Percentiles rank a stretch among this genome's conserved stretches.
Conservation (phyloP, 2,329 filamentous ascomycete genomes). For the Penicillium paneum region DNA sequence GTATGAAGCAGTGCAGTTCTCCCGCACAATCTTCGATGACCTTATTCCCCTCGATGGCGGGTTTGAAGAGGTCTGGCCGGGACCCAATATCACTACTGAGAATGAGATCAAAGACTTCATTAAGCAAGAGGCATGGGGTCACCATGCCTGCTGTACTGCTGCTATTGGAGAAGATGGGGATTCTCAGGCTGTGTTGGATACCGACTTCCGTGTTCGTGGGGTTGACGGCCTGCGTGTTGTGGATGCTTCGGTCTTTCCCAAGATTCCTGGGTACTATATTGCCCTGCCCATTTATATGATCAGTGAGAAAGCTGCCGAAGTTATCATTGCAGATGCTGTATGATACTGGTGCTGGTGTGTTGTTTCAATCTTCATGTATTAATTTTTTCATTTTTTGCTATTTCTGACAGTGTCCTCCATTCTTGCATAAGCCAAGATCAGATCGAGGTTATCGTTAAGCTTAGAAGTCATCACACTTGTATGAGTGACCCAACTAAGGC, state of each 20-base stretch:
- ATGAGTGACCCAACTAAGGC: not conserved
- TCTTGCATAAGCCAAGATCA: not conserved
- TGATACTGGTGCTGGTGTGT: not conserved
- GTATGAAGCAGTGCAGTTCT: conserved; percentile 55
- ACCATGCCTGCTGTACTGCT: conserved; percentile 56
- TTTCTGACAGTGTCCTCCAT: not conserved
- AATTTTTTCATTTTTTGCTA: not conserved
- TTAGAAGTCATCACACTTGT: not conserved
- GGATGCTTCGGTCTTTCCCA: conserved; percentile 58
- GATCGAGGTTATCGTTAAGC: too few relatives aligned
- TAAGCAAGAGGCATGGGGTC: conserved; percentile 52
- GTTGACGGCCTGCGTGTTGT: conserved; percentile 58
- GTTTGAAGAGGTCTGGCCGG: conserved; percentile 48
- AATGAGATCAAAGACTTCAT: conserved; percentile 49
- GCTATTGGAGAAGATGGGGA: conserved; percentile 55
- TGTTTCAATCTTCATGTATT: not conserved
- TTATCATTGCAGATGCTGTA: conserved; percentile 39
- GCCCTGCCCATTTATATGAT: conserved; percentile 55
- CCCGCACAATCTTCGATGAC: conserved; percentile 47
- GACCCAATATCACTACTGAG: conserved; percentile 42
- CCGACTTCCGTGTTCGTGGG: conserved; percentile 55
- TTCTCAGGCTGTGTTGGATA: conserved; percentile 53
- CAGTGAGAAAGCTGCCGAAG: conserved; percentile 60
- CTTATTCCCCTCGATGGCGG: conserved; percentile 43
- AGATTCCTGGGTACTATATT: conserved; percentile 55